Base-by-base conservation (phyloP, 1,139 yeast genomes). In the Yamadazyma taylorii region DNA sequence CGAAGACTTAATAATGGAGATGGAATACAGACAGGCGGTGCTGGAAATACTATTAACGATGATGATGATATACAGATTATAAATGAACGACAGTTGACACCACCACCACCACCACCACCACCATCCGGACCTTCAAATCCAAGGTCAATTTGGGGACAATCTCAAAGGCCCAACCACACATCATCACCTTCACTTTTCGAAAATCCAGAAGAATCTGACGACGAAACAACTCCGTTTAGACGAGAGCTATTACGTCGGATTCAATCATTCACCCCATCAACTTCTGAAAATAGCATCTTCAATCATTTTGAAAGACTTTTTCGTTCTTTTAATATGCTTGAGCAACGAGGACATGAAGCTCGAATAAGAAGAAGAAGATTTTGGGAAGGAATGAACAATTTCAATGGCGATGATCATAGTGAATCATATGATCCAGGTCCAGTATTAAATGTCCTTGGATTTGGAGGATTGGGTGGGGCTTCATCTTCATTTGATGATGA, bases 1-100 rank as follows among this genome's bases (percentile, higher is more conserved):
- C 30, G 21, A 19, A 33, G 35, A 15, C 11, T 33, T 12, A 12
- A 24, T 17, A 21, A 27, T 17, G 24, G 24, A 5, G 22, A 16
- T 11, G 30, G 17, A 11, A 24, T 17, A 11, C 6, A 7, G 5
- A 23, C 21, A 10, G 30, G 15, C 13, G 30, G 11, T 7, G n/a
- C 5, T 30, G 15, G 15, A 5, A 22, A 21, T 19, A 14, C 8
- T 21, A 16, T 15, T 31, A 32, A 26, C 9, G 34, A 28, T 24
- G 56, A 52, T 30, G 63, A 56, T 30, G 68, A 62, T 17, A 41
- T 62, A 6, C 52, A 61, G 39, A 60, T 64, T 7, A 46, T 60
- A 10, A 58, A 53, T 17, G 48, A 45, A 31, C 35, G 44, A 30
- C 14, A 16, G 19, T 14, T 34, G 14, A 27, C 19, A 5, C 19